phyloP scores from a whole-genome alignment of 75 land plant species.

The Isoetes taiwanensis region DNA sequence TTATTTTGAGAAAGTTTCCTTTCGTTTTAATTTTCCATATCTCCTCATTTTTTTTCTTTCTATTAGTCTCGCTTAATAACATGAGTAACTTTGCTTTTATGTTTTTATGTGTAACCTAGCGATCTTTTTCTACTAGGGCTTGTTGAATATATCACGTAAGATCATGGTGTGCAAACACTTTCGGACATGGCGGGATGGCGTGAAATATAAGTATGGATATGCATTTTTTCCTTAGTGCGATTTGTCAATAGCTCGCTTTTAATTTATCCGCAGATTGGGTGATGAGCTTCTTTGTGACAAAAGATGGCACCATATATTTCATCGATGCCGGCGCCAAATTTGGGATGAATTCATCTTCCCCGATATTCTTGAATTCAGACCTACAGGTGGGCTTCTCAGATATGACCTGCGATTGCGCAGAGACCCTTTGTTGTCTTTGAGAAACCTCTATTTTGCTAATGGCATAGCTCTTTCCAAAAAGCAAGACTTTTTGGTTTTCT shows the following conservation, averaged over 20 bases:
- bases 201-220: constrained; percentile 14
- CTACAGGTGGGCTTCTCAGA: constrained; percentile 52
- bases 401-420: constrained; percentile 37
- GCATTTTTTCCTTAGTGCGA: neutral
- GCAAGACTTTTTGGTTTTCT: constrained; percentile 36
- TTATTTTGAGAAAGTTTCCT: neutral
- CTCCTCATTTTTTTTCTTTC: neutral
- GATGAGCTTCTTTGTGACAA: constrained; percentile 39
- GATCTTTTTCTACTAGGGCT: constrained; percentile 30
- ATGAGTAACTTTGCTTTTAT: too few species aligned
- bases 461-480: constrained; percentile 45
- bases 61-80: too few species aligned
- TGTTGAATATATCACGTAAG: constrained; percentile 37
- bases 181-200: constrained; percentile 48
- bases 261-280: constrained; percentile 31
- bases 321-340: constrained; percentile 58
- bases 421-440: constrained; percentile 30
- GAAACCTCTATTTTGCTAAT: constrained; percentile 55
- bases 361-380: constrained; percentile 32
- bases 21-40: neutral
- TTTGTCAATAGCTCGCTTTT: neutral
- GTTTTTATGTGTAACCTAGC: too few species aligned
- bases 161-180: constrained; percentile 24
- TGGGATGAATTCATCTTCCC: neutral
- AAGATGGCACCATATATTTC: constrained; percentile 58